phyloP scores from a whole-genome alignment of 2,329 filamentous ascomycete genomes.

The Colletotrichum navitas region DNA sequence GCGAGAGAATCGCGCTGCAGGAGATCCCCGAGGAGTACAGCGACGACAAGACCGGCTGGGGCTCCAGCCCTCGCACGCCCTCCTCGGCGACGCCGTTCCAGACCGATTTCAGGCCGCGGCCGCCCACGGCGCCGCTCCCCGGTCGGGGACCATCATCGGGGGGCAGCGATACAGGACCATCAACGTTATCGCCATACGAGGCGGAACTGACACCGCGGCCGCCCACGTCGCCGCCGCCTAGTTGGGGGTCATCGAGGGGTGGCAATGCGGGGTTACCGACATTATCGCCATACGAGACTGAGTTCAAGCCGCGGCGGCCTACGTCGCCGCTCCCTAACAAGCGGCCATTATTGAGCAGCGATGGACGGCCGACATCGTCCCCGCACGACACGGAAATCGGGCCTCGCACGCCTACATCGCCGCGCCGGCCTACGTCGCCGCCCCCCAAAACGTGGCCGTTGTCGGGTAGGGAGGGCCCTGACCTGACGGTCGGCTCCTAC shows the following conservation, averaged over 20 bases:
- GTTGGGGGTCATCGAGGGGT: slow-evolving; percentile 16
- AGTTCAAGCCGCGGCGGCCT: neutral
- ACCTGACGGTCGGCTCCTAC: slow-evolving; percentile 11
- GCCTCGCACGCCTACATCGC: slow-evolving; percentile 29
- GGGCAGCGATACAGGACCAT: slow-evolving; percentile 9
- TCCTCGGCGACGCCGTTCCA: slow-evolving; percentile 15
- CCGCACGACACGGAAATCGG: too few relatives aligned
- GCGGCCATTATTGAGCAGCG: too few relatives aligned
- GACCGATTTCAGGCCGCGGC: slow-evolving; percentile 31
- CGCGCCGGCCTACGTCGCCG: slow-evolving; percentile 27
- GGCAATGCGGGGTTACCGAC: neutral
- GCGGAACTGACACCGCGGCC: too few relatives aligned
- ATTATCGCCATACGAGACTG: too few relatives aligned
- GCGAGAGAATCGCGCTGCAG: slow-evolving; percentile 41
- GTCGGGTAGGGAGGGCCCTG: slow-evolving; percentile 24
- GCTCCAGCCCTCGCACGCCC: slow-evolving; percentile 10
- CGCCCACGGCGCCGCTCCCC: slow-evolving; percentile 34
- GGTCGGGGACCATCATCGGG: too few relatives aligned
- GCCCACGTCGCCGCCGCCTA: too few relatives aligned
- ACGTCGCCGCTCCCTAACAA: neutral
- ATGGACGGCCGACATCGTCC: too few relatives aligned
- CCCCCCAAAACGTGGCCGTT: slow-evolving; percentile 35
- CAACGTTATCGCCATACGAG: too few relatives aligned
- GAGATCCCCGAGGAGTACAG: slow-evolving; percentile 40
- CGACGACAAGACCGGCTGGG: slow-evolving; percentile 20